Conservation (phyloP, 2,329 filamentous ascomycete species). For the Hymenoscyphus salicellus region DNA sequence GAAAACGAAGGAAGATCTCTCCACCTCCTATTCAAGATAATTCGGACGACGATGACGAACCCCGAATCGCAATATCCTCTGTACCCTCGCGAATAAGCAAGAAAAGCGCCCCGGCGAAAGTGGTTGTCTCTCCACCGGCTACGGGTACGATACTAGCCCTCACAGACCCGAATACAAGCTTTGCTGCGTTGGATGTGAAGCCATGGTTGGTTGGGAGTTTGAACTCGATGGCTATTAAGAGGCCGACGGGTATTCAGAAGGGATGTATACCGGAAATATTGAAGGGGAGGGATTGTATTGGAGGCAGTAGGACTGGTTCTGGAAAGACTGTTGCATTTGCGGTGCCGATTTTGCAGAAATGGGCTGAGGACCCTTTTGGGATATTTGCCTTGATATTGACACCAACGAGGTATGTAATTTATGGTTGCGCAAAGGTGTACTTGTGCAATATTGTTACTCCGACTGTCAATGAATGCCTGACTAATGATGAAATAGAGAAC, state of each 20-base stretch:
- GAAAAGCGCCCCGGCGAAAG: neutral
- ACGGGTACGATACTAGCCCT: constrained; percentile 46
- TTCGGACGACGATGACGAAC: constrained; percentile 18
- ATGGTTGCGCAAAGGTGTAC: neutral
- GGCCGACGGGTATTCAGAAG: constrained; percentile 89
- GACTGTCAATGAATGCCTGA: neutral
- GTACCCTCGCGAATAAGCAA: constrained; percentile 33
- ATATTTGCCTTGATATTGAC: constrained; percentile 90
- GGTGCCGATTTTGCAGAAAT: constrained; percentile 88
- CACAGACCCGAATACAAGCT: constrained; percentile 59
- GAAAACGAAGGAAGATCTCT: constrained; percentile 34
- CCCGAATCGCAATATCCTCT: constrained; percentile 20
- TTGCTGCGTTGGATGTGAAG: constrained; percentile 68
- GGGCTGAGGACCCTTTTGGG: constrained; percentile 86
- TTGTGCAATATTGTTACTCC: neutral
- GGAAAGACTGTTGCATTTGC: constrained; percentile 97
- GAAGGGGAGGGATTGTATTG: constrained; percentile 88
- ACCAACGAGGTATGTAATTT: constrained; percentile 62
- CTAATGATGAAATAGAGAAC: constrained; percentile 56
- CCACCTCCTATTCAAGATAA: constrained; percentile 22
- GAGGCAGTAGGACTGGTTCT: constrained; percentile 89
- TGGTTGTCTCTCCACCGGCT: constrained; percentile 2
- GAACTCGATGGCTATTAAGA: constrained; percentile 72
- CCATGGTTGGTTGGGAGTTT: constrained; percentile 89
- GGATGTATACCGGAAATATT: constrained; percentile 91